Conservation (phyloP, 2,329 filamentous ascomycete genomes). For the Alternaria infectoria region DNA sequence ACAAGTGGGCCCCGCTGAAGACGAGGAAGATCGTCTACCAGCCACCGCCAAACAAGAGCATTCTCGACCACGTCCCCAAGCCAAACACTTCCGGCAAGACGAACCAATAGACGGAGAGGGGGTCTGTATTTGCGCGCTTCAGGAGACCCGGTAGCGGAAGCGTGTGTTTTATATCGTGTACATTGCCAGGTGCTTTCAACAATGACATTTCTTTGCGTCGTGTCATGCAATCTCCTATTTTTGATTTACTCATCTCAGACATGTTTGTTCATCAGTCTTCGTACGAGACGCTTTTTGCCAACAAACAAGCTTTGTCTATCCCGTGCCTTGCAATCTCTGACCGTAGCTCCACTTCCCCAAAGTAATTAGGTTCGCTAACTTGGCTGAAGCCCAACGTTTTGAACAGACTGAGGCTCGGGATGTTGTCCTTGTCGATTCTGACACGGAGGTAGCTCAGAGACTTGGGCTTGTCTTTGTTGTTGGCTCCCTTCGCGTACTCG, state of each 20-base stretch:
- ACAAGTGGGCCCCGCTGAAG: slow-evolving; percentile 99
- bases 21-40: slow-evolving; percentile 91
- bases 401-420: slow-evolving; percentile 65
- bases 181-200: slow-evolving; percentile 46
- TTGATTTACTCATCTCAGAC: not conserved
- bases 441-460: slow-evolving; percentile 60
- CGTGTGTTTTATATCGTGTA: slow-evolving; percentile 50
- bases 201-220: slow-evolving; percentile 33
- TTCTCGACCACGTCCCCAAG: slow-evolving; percentile 40
- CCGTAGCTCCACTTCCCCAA: slow-evolving; percentile 67
- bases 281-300: not conserved
- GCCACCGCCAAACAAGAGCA: slow-evolving; percentile 62
- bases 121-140: slow-evolving; percentile 27
- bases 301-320: not conserved
- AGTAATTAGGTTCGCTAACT: slow-evolving; percentile 65
- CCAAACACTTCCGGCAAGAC: slow-evolving; percentile 40
- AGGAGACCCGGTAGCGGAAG: slow-evolving; percentile 29
- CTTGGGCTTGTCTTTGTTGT: slow-evolving; percentile 8
- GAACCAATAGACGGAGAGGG: slow-evolving; percentile 35
- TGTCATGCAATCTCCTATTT: not conserved
- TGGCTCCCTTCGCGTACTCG: slow-evolving; percentile 56
- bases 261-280: not conserved
- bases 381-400: slow-evolving; percentile 64
- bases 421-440: slow-evolving; percentile 67
- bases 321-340: not conserved